Base-by-base conservation (phyloP, 2,329 filamentous ascomycete species). In the Aspergillus pseudonomiae region DNA sequence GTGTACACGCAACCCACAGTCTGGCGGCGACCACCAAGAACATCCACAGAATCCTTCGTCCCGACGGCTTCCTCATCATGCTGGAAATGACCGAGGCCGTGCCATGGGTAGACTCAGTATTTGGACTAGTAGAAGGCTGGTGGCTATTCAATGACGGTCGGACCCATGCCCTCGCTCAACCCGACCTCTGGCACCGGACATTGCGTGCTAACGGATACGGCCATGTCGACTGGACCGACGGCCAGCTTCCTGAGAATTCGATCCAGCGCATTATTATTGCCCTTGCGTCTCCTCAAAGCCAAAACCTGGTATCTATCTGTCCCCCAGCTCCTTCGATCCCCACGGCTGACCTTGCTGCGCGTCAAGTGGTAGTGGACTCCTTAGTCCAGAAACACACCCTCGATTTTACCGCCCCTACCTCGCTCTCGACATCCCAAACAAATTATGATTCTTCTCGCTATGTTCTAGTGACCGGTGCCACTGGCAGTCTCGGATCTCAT, bases 381-480 rank as follows among this genome's bases (percentile, higher is more conserved):
- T 73, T 73, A 56, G 68, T 76, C 16, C 36, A 53, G 14, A 69
- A 72, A 60, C 70, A 71, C 46, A 72, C 71, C 4, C 55, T 62
- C 16, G 68, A 63, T 5, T 74, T 75, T 57, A 26, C 59, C 21
- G 36, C 58, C 4, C 58, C 63, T 11, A 6, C 36, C 10, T 21
- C 46, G 45, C 48, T 41, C 32, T 14, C 46, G 1, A 10, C 14
- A 24, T 59, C 30, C 21, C 57, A n/a, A n/a, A 6, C n/a, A 34
- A 36, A 39, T 26, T 1, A 16, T 48, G 28, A 26, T 56, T 45
- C 54, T 24, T 46, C 60, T 52, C 57, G 36, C 19, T 68, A 70
- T n/a, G 76, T 85, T 3, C 57, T 81, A 2, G 69, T 82, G 12
- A 82, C 79, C 2, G 80, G 80, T 0, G 78, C 75, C 2, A 79